Evolutionary conservation across 2,329 filamentous ascomycete species (phyloP).

Genomic region (Periconia digitata): DNA sequence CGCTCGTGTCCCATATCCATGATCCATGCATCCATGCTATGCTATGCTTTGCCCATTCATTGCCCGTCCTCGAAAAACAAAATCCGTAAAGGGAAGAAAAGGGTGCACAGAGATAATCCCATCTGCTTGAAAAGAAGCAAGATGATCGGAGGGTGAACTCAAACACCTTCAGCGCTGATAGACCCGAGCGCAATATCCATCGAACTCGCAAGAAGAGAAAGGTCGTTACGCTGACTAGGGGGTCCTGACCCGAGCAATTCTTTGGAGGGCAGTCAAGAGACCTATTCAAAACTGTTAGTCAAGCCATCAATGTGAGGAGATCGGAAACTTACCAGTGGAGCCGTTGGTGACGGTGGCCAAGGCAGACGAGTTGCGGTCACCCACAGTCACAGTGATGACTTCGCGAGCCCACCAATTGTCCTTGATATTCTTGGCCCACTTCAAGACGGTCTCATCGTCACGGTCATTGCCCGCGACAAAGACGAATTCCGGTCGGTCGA

Average conservation of each 20-base stretch:
- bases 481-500: slow-evolving; percentile 69
- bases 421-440: slow-evolving; percentile 82
- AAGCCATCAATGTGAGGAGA: not conserved
- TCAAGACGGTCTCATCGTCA: slow-evolving; percentile 91
- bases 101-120: too few relatives aligned
- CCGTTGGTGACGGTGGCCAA: slow-evolving; percentile 84
- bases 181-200: too few relatives aligned
- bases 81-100: too few relatives aligned
- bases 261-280: slow-evolving; percentile 32
- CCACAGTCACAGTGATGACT: slow-evolving; percentile 83
- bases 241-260: slow-evolving; percentile 24
- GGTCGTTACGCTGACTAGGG: too few relatives aligned
- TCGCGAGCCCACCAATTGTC: slow-evolving; percentile 53
- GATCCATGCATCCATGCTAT: too few relatives aligned
- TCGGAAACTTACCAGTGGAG: slow-evolving; percentile 71
- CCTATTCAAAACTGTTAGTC: slow-evolving; percentile 22
- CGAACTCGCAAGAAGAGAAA: too few relatives aligned
- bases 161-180: too few relatives aligned
- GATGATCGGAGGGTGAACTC: too few relatives aligned
- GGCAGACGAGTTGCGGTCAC: slow-evolving; percentile 85
- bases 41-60: too few relatives aligned
- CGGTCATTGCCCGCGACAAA: slow-evolving; percentile 88
- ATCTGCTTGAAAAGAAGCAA: too few relatives aligned
- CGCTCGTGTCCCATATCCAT: too few relatives aligned
- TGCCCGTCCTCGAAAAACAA: too few relatives aligned